A percentile compares a stretch with the other conserved stretches of the same genome.
These are phyloP conservation scores for Dendrobium chrysotoxum DNA, from an alignment of 106 monocot species.

Conservation along the genomic window DNA sequence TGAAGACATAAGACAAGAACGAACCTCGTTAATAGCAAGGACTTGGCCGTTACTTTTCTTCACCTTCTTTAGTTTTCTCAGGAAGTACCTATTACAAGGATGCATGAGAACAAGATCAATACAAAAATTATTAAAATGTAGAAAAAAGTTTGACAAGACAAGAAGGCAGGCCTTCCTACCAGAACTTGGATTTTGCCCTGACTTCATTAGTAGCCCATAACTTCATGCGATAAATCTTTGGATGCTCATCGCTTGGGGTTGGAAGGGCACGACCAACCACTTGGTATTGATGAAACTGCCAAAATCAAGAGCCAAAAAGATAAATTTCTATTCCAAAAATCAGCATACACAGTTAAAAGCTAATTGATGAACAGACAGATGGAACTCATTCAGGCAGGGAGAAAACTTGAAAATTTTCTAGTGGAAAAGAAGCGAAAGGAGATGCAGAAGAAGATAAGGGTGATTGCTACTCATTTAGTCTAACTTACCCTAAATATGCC, in stretches of 20 bases:
- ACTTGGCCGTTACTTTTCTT: slow-evolving; percentile 94
- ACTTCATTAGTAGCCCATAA: slow-evolving; percentile 95
- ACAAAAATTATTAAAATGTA: not conserved
- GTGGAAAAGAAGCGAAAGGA: not conserved
- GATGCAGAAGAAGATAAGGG: not conserved
- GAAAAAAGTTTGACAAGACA: not conserved
- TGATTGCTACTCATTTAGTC: too few relatives aligned
- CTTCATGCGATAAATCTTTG: slow-evolving; percentile 91
- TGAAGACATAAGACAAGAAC: not conserved
- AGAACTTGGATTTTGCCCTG: slow-evolving; percentile 83
- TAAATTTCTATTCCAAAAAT: not conserved
- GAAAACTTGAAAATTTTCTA: not conserved
- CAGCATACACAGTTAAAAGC: not conserved
- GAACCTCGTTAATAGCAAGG: slow-evolving; percentile 80
- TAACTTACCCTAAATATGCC: not conserved
- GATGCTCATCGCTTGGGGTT: slow-evolving; percentile 58
- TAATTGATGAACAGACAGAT: not conserved
- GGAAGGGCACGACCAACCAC: slow-evolving; percentile 82
- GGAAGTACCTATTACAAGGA: slow-evolving; percentile 60
- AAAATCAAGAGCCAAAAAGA: not conserved
- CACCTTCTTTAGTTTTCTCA: slow-evolving; percentile 92
- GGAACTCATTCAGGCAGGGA: not conserved
- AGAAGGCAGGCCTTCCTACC: slow-evolving; percentile 19
- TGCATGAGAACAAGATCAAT: not conserved
- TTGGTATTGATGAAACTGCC: slow-evolving; percentile 93